Evolutionary conservation across 805 yeast species (phyloP).

Genomic region (Dipodascus albidus): DNA sequence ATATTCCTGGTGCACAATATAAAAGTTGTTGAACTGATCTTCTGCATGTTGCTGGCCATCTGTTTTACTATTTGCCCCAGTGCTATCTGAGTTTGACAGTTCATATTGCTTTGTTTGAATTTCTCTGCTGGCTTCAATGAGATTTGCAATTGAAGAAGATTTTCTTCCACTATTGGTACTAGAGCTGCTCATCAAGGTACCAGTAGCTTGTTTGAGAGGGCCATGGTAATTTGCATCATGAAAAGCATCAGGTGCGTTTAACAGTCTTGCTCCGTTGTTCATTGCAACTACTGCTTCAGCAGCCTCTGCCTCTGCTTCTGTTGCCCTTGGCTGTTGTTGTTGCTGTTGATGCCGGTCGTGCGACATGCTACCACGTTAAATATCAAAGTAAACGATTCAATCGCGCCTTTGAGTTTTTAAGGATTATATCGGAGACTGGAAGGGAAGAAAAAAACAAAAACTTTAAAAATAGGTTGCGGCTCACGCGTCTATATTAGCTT

Average conservation of each 20-base stretch:
- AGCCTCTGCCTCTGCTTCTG: constrained; percentile 2
- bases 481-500: neutral
- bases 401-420: no score
- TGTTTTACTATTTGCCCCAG: no score
- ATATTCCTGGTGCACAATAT: neutral
- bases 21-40: neutral
- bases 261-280: neutral
- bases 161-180: neutral
- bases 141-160: neutral
- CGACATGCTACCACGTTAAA: neutral
- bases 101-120: neutral
- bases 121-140: neutral
- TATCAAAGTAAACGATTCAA: neutral
- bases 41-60: neutral
- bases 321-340: neutral
- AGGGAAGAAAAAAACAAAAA: neutral
- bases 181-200: no score
- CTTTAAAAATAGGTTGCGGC: neutral
- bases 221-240: neutral
- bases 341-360: neutral
- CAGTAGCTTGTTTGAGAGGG: no score
- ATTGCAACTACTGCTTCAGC: constrained; percentile 1
- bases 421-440: neutral
- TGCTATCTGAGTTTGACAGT: neutral
- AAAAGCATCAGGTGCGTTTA: neutral